Conservation (phyloP, 2,329 filamentous ascomycete species). For the Penicillium sp. region DNA sequence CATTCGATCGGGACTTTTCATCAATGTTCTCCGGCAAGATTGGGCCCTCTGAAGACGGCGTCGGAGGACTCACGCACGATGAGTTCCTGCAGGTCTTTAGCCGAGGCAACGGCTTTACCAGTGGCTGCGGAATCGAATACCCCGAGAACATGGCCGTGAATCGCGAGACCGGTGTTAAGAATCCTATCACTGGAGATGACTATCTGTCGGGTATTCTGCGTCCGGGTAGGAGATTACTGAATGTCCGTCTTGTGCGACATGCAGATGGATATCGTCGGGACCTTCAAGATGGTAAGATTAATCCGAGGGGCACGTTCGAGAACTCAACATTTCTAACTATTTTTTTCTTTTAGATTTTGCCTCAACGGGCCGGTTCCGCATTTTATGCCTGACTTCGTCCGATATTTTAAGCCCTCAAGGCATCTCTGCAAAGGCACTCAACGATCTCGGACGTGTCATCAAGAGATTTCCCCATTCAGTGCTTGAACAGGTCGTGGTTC, state of each 20-base stretch:
- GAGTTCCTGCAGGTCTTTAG: slow-evolving; percentile 43
- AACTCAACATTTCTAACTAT: too few relatives aligned
- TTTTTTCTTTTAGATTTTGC: slow-evolving; percentile 36
- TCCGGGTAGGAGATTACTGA: slow-evolving; percentile 40
- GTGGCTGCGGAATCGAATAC: slow-evolving; percentile 46
- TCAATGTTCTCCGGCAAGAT: slow-evolving; percentile 48
- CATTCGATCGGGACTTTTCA: slow-evolving; percentile 45
- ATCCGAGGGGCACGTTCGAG: too few relatives aligned
- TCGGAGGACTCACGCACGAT: slow-evolving; percentile 35
- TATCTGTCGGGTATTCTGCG: slow-evolving; percentile 40
- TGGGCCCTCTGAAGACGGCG: slow-evolving; percentile 27
- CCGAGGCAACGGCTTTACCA: slow-evolving; percentile 44
- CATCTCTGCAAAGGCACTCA: slow-evolving; percentile 30
- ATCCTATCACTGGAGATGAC: slow-evolving; percentile 36
- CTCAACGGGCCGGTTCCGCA: slow-evolving; percentile 43
- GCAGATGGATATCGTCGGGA: slow-evolving; percentile 42
- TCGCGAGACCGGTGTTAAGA: slow-evolving; percentile 17
- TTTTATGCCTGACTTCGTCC: slow-evolving; percentile 39
- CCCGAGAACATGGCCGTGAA: slow-evolving; percentile 34
- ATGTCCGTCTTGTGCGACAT: slow-evolving; percentile 39
- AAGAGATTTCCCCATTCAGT: slow-evolving; percentile 30
- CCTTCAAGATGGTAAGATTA: slow-evolving; percentile 39
- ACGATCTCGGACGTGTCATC: slow-evolving; percentile 26
- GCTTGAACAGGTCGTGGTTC: slow-evolving; percentile 41
- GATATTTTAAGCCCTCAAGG: slow-evolving; percentile 39